These are phyloP conservation scores for Amoebophrya sp. DNA, from an alignment of 169 alveolate genomes.

Conservation along the genomic window DNA sequence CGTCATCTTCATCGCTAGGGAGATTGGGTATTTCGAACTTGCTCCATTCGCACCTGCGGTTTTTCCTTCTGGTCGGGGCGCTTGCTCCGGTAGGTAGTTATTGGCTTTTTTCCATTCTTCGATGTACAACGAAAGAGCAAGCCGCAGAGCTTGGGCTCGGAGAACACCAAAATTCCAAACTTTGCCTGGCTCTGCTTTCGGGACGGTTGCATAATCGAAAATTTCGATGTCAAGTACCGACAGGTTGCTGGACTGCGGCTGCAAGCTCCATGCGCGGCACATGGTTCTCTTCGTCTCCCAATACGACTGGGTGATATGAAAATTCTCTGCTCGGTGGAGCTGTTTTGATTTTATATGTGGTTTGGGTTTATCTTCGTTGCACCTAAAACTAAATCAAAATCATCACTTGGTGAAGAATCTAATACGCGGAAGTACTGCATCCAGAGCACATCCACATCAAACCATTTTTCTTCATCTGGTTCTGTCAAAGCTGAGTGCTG, in stretches of 20 bases:
- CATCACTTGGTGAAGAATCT: background rate
- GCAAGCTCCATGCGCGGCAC: background rate
- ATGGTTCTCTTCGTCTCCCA: background rate
- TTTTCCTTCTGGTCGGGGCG: too few relatives aligned
- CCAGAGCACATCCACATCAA: too few relatives aligned
- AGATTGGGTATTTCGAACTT: too few relatives aligned
- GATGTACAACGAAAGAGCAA: background rate
- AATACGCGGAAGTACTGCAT: too few relatives aligned
- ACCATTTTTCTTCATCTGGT: too few relatives aligned
- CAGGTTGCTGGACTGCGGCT: background rate
- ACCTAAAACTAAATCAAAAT: background rate
- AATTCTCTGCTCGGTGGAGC: background rate
- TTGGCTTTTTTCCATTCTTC: background rate
- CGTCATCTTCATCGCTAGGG: background rate
- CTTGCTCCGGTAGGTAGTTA: background rate
- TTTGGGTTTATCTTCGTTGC: background rate
- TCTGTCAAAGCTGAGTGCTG: too few relatives aligned
- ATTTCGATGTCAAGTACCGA: background rate
- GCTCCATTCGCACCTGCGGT: too few relatives aligned
- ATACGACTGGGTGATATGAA: background rate
- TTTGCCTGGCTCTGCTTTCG: background rate
- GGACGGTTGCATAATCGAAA: background rate
- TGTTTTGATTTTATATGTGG: background rate
- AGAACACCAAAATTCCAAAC: background rate
- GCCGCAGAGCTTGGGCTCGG: background rate